These are phyloP conservation scores for Neopestalotiopsis sp. DNA, from an alignment of 2,329 filamentous ascomycete genomes.

Conservation along the genomic window DNA sequence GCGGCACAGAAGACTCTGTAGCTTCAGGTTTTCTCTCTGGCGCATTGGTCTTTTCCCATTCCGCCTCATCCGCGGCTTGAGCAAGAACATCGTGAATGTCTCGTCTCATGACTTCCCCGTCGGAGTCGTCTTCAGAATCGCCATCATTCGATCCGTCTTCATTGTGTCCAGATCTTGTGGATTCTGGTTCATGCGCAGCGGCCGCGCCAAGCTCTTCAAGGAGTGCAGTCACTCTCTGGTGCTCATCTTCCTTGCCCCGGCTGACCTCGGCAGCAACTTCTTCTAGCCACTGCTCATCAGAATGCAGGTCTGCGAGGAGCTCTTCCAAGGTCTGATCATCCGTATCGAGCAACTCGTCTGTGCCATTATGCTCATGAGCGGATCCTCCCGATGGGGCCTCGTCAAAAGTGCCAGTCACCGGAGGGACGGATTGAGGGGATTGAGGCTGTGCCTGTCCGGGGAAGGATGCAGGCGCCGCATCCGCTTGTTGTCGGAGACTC, in stretches of 20 bases:
- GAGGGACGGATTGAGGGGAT: conserved; percentile 13
- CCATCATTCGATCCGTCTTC: not conserved
- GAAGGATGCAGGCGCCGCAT: conserved; percentile 19
- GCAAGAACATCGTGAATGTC: conserved; percentile 52
- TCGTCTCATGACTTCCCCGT: conserved; percentile 54
- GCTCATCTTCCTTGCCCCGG: conserved; percentile 32
- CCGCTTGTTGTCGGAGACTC: conserved; percentile 50
- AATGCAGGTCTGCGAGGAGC: conserved; percentile 50
- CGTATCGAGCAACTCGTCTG: conserved; percentile 48
- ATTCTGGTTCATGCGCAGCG: conserved; percentile 20
- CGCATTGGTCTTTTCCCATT: conserved; percentile 36
- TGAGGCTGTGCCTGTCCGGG: conserved; percentile 11
- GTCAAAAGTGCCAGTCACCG: conserved; percentile 10
- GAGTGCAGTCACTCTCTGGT: conserved; percentile 38
- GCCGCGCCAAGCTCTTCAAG: conserved; percentile 38
- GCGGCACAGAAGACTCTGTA: not conserved
- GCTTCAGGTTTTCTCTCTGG: not conserved
- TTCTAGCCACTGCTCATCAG: conserved; percentile 39
- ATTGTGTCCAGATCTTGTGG: not conserved
- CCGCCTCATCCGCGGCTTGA: conserved; percentile 51
- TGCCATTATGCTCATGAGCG: conserved; percentile 30
- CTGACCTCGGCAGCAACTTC: conserved; percentile 34
- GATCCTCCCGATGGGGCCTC: conserved; percentile 16
- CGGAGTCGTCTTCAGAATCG: conserved; percentile 45
- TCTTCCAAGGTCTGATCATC: conserved; percentile 61